Percentiles rank a stretch among this genome's conserved stretches.
These are phyloP conservation scores for Cryptomeria japonica DNA, from an alignment of 75 land plant species.

Conservation along the genomic window DNA sequence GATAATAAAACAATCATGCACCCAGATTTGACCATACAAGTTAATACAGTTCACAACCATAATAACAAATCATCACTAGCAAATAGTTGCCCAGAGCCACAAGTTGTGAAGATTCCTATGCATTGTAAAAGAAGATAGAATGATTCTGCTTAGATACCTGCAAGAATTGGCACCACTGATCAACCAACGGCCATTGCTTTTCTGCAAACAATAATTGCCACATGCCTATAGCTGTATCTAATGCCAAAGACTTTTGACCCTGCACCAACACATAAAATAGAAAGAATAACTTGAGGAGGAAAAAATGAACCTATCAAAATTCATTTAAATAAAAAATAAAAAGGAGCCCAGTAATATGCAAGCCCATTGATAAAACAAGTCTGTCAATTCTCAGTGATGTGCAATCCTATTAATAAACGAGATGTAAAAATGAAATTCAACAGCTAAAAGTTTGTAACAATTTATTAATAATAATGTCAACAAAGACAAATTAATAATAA, in stretches of 20 bases:
- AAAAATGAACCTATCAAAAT: neutral
- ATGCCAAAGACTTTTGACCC: constrained; percentile 97
- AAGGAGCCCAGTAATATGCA: neutral
- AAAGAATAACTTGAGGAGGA: neutral
- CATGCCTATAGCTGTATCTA: constrained; percentile 97
- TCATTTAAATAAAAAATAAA: neutral
- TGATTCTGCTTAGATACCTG: constrained; percentile 43
- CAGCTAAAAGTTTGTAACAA: neutral
- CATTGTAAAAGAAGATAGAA: neutral
- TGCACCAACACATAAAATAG: constrained; percentile 17
- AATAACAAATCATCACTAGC: neutral
- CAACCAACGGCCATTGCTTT: constrained; percentile 83
- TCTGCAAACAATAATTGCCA: constrained; percentile 96
- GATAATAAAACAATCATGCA: neutral
- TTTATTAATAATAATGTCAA: too few relatives aligned
- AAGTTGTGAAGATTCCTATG: neutral
- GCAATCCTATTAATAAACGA: neutral
- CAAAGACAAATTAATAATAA: too few relatives aligned
- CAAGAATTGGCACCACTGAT: constrained; percentile 94
- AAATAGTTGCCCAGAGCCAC: neutral
- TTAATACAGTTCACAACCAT: neutral
- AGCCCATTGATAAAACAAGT: neutral
- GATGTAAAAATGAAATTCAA: neutral
- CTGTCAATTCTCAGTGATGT: neutral
- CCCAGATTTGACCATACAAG: neutral